A percentile compares a stretch with the other conserved stretches of the same genome.
These are phyloP conservation scores for Symmetrospora coprosmae DNA, from an alignment of 768 basidiomycete genomes.

Conservation along the genomic window DNA sequence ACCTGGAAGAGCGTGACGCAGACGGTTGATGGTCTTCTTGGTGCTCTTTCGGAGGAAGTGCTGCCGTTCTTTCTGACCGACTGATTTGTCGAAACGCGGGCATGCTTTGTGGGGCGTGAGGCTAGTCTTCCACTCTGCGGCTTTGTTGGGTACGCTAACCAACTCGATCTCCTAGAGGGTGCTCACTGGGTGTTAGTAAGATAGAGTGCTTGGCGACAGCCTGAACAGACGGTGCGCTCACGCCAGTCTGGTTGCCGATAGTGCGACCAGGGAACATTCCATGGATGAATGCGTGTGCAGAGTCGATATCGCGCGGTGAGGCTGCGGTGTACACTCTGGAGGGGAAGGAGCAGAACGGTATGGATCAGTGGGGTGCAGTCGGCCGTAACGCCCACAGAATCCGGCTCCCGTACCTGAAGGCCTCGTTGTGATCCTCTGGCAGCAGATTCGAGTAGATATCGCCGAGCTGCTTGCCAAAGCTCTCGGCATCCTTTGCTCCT, in stretches of 20 bases:
- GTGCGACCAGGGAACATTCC: constrained; percentile 3
- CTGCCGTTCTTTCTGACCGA: neutral
- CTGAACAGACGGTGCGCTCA: too few species aligned
- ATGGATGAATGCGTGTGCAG: neutral
- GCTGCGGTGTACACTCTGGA: constrained; percentile 7
- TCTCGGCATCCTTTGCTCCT: constrained; percentile 37
- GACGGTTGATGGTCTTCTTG: constrained; percentile 29
- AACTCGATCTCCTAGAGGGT: neutral
- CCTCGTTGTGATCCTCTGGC: constrained; percentile 9
- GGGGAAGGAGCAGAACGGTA: neutral
- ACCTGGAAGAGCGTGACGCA: constrained; percentile 26
- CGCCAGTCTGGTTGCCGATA: neutral
- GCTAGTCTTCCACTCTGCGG: constrained; percentile 1
- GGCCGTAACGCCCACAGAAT: neutral
- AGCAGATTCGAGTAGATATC: constrained; percentile 27
- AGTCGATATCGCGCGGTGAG: constrained; percentile 9
- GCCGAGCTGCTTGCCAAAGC: constrained; percentile 23
- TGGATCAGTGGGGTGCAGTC: neutral
- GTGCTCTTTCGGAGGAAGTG: neutral
- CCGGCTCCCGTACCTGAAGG: neutral
- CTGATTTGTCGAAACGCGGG: constrained; percentile 4
- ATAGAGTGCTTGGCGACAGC: too few species aligned
- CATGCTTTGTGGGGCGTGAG: constrained; percentile 16
- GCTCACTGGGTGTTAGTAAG: too few species aligned
- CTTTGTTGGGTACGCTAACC: constrained; percentile 8